Conservation (phyloP, 1,139 yeast species). For the Hansenula sp. region DNA sequence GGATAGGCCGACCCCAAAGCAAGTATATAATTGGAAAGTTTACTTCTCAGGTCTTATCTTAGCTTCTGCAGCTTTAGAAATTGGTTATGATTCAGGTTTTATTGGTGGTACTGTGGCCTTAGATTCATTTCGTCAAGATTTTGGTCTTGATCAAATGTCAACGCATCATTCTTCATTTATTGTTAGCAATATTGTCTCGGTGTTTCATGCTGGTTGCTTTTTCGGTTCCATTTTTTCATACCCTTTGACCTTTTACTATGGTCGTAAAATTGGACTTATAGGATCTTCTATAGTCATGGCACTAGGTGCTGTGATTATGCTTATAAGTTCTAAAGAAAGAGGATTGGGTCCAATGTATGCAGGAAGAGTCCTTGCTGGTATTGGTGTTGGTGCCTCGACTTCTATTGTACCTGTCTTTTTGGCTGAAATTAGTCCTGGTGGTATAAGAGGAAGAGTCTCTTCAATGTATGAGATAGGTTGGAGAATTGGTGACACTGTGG, state of each 20-base stretch:
- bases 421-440: slow-evolving; percentile 31
- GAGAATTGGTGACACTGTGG: slow-evolving; percentile 47
- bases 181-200: slow-evolving; percentile 27
- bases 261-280: slow-evolving; percentile 35
- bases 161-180: slow-evolving; percentile 16
- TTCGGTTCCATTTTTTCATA: slow-evolving; percentile 43
- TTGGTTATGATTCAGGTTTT: slow-evolving; percentile 42
- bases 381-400: slow-evolving; percentile 34
- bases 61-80: slow-evolving; percentile 33
- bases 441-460: slow-evolving; percentile 48
- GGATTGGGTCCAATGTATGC: slow-evolving; percentile 34
- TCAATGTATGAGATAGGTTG: slow-evolving; percentile 50
- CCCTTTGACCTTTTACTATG: slow-evolving; percentile 37
- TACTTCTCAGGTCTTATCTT: slow-evolving; percentile 27
- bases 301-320: slow-evolving; percentile 41
- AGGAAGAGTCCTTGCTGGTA: slow-evolving; percentile 32
- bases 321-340: slow-evolving; percentile 27
- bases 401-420: slow-evolving; percentile 33
- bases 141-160: slow-evolving; percentile 27
- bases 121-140: slow-evolving; percentile 32
- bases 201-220: slow-evolving; percentile 33
- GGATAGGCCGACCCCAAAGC: slow-evolving; percentile 15
- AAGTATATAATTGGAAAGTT: slow-evolving; percentile 22
- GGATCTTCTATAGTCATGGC: slow-evolving; percentile 37
- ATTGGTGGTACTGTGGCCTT: slow-evolving; percentile 38